Conservation (phyloP, 129 eudicot species). For the Apium graveolens region DNA sequence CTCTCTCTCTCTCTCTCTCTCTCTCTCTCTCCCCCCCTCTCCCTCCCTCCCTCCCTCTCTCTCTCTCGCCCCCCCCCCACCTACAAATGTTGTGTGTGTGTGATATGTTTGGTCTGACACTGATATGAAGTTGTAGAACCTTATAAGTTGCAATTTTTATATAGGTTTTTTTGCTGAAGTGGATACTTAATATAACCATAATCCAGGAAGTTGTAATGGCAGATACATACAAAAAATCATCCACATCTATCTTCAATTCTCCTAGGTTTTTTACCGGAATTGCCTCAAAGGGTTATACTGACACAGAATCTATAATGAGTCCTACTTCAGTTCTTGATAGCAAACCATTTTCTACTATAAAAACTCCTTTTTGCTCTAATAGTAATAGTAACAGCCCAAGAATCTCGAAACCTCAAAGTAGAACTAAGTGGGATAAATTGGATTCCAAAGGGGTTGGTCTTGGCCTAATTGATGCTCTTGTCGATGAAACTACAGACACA, state of each 20-base stretch:
- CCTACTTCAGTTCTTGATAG: conserved; percentile 75
- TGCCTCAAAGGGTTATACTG: conserved; percentile 35
- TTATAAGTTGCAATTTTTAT: neutral
- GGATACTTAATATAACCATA: conserved; percentile 14
- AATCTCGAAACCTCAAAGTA: conserved; percentile 28
- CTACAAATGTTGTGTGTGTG: neutral
- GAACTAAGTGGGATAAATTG: conserved; percentile 22
- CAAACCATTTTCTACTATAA: conserved; percentile 32
- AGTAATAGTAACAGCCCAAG: conserved; percentile 20
- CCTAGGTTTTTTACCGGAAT: conserved; percentile 47
- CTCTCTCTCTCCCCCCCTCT: no score
- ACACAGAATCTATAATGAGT: conserved; percentile 38
- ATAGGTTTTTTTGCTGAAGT: conserved; percentile 16
- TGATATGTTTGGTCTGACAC: neutral
- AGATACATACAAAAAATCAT: conserved; percentile 23
- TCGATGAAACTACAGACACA: conserved; percentile 32
- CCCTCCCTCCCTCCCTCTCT: no score
- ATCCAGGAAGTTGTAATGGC: conserved; percentile 30
- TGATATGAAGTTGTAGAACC: neutral
- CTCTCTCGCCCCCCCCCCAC: neutral
- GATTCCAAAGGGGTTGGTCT: conserved; percentile 45
- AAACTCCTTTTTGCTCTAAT: conserved; percentile 44
- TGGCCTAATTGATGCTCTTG: conserved; percentile 49
- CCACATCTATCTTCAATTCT: conserved; percentile 47
- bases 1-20: neutral